Conservation (phyloP, 2,329 filamentous ascomycete species). For the Mariannaea elegans region DNA sequence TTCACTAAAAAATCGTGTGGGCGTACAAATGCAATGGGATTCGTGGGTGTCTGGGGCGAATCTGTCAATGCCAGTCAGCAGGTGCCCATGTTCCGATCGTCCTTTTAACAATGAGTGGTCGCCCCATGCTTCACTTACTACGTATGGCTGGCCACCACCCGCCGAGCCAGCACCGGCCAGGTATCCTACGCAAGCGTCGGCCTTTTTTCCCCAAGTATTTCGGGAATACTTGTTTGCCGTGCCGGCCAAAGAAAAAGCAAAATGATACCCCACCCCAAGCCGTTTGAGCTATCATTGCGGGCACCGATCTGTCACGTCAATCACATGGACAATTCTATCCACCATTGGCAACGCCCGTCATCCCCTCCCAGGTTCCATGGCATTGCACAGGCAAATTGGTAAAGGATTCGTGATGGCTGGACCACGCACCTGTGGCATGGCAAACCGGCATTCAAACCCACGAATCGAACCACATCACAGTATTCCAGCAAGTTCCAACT, state of each 20-base stretch:
- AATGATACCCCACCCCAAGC: slow-evolving; percentile 34
- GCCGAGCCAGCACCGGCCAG: slow-evolving; percentile 18
- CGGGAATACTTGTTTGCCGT: slow-evolving; percentile 17
- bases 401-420: slow-evolving; percentile 33
- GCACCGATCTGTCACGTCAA: slow-evolving; percentile 36
- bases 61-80: slow-evolving; percentile 21
- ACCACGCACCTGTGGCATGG: slow-evolving; percentile 22
- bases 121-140: slow-evolving; percentile 11
- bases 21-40: slow-evolving; percentile 13
- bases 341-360: slow-evolving; percentile 19
- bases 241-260: slow-evolving; percentile 32
- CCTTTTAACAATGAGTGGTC: slow-evolving; percentile 16
- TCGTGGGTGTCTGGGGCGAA: slow-evolving; percentile 17
- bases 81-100: slow-evolving; percentile 18
- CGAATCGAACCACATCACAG: slow-evolving; percentile 33
- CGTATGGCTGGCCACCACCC: slow-evolving; percentile 10
- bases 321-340: slow-evolving; percentile 40
- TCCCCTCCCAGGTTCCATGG: slow-evolving; percentile 17
- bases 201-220: too few species aligned
- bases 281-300: slow-evolving; percentile 36
- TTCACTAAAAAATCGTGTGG: slow-evolving; percentile 7
- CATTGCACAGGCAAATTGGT: slow-evolving; percentile 19
- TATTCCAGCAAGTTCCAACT: slow-evolving; percentile 21
- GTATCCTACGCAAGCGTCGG: slow-evolving; percentile 14
- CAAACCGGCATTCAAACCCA: slow-evolving; percentile 25